Conservation (phyloP, 257 asterid genomes). For the Linaria vulgaris region DNA sequence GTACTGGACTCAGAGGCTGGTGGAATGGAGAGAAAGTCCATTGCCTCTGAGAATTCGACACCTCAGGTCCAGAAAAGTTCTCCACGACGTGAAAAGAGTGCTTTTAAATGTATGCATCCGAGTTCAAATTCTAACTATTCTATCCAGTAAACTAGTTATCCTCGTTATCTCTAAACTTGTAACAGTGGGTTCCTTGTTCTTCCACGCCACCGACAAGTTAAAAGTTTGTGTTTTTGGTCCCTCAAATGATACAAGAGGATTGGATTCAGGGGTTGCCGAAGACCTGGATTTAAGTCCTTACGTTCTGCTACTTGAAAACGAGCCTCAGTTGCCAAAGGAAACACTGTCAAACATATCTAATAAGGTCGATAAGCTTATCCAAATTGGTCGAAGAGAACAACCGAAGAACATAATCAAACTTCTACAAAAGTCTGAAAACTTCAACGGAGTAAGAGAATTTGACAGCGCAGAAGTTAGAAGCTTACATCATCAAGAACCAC, state of each 20-base stretch:
- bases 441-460: neutral
- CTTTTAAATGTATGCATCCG: too few species aligned
- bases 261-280: neutral
- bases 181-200: too few species aligned
- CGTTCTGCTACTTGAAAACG: conserved; percentile 25
- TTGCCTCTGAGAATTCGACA: too few species aligned
- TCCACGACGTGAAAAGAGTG: too few species aligned
- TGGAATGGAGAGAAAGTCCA: conserved; percentile 18
- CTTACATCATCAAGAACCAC: conserved; percentile 1
- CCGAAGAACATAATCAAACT: neutral
- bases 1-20: conserved; percentile 22
- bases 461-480: neutral
- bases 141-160: too few species aligned
- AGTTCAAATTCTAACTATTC: too few species aligned
- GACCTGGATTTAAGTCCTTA: conserved; percentile 12
- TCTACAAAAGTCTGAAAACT: conserved; percentile 19
- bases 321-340: neutral
- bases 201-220: neutral
- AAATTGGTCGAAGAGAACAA: neutral
- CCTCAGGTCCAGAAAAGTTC: too few species aligned
- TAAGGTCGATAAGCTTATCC: neutral
- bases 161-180: too few species aligned
- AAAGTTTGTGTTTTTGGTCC: neutral
- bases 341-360: conserved; percentile 12
- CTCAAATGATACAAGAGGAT: neutral